Evolutionary conservation across 371 early-diverging fungal species (phyloP), one percentile per base, ranked within the genome.

Genomic region (Conidiobolus incongruus): DNA sequence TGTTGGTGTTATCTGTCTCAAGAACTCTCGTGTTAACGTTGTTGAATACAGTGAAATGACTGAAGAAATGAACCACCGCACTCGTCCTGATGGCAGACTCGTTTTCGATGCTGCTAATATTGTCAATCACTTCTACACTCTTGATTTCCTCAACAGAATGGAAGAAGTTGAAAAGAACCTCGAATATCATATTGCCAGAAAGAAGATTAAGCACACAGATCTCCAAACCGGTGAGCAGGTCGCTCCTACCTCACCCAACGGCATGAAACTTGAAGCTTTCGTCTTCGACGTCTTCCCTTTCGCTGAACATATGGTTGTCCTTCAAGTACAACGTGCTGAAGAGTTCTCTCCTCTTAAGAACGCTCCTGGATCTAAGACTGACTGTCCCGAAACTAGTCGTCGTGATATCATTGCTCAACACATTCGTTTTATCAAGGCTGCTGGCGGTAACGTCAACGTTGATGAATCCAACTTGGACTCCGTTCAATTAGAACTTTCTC

Each of bases 331-430:
- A 40, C 81, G 96, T 48, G 65, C 69, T 35, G 91, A 94, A 31
- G 92, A 95, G 57, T 95, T 95, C 58, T 86, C 89, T 28, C 96
- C 96, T n/a, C 62, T 94, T 17, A 95, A 95, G 74, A 95, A 95
- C 54, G 93, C 89, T 6, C 84, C 92, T 19, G 93, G 93, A 16
- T 44, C 76, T 29, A 80, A 74, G 41, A 60, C 55, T 30, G 96
- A 95, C 61, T 79, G 78, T 48, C 94, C 94, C 23, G 93, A 91
- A 61, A 93, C 94, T 7, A 79, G 81, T 21, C 69, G 90, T 49
- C 70, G 72, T 31, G 91, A 89, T 52, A 77, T 92, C 40, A 61
- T 87, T 47, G 62, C 67, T 42, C 91, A 87, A 63, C 77, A 79
- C 53, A 64, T 72, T 29, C 71, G 88, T 33, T 95, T 83, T 52